These are phyloP conservation scores for Plasmodium cynomolgi DNA, from an alignment of 169 alveolate species.

Conservation along the genomic window DNA sequence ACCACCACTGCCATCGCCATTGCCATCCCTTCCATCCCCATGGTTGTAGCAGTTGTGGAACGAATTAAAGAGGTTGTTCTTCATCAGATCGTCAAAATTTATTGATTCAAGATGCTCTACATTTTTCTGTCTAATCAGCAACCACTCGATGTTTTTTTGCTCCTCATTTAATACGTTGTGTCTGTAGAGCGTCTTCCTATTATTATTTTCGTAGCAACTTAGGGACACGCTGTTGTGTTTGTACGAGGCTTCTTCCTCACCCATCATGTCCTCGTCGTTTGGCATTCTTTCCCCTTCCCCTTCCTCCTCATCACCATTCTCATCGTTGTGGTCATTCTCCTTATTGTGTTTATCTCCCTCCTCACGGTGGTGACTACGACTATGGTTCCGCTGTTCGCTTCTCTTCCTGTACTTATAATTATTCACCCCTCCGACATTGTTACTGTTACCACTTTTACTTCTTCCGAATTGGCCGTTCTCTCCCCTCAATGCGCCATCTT, in stretches of 20 bases:
- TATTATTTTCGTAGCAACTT: neutral
- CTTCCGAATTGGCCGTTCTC: neutral
- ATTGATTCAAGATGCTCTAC: conserved; percentile 12
- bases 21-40: neutral
- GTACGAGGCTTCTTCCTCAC: neutral
- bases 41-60: neutral
- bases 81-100: conserved; percentile 26
- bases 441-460: neutral
- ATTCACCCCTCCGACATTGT: neutral
- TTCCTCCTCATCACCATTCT: neutral
- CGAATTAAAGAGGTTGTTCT: conserved; percentile 14
- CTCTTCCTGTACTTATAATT: neutral
- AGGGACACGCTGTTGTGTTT: neutral
- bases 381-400: neutral
- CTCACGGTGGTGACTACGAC: neutral
- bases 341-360: neutral
- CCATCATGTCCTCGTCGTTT: neutral
- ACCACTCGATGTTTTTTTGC: conserved; percentile 29
- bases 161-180: conserved; percentile 51
- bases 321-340: neutral
- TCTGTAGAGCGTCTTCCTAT: conserved; percentile 31
- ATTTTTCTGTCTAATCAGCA: conserved; percentile 20
- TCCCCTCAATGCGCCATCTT: neutral
- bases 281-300: neutral
- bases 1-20: neutral